A percentile compares a stretch with the other conserved stretches of the same genome.
Evolutionary conservation across 208 protist genomes (phyloP).

Genomic region (Trypanosoma rangeli): DNA sequence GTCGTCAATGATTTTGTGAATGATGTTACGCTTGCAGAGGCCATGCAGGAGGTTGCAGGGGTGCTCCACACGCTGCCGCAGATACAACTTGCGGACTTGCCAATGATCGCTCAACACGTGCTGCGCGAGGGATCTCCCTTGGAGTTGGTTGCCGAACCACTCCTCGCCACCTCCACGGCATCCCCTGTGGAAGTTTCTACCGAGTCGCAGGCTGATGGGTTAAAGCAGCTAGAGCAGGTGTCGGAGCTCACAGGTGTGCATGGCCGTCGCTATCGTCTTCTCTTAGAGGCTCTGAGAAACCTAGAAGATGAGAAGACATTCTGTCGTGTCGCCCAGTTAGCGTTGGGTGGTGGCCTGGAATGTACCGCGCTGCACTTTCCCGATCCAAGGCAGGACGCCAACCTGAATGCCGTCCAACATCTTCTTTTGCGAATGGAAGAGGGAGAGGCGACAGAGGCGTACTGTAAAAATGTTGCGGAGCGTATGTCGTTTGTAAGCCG

Average conservation of each 20-base stretch:
- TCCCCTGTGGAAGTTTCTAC: neutral
- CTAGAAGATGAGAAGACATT: conserved; percentile 10
- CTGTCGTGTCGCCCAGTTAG: conserved; percentile 28
- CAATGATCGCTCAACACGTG: conserved; percentile 47
- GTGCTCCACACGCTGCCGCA: conserved; percentile 11
- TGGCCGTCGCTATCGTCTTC: conserved; percentile 16
- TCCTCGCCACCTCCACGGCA: conserved; percentile 17
- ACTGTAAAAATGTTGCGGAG: conserved; percentile 18
- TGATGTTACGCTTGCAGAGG: conserved; percentile 44
- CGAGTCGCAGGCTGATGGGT: neutral
- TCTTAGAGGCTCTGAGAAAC: conserved; percentile 13
- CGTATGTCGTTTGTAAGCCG: conserved; percentile 21
- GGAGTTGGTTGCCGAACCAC: conserved; percentile 59
- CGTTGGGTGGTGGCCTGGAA: conserved; percentile 65
- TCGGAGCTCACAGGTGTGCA: neutral
- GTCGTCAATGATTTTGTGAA: conserved; percentile 78
- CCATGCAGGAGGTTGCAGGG: conserved; percentile 24
- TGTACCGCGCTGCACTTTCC: conserved; percentile 53
- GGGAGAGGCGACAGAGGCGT: neutral
- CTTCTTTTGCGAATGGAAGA: conserved; percentile 21
- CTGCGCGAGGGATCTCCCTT: conserved; percentile 38
- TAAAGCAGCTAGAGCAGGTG: neutral
- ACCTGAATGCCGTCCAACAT: conserved; percentile 57
- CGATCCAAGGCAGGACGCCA: conserved; percentile 36
- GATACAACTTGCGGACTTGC: conserved; percentile 34